Evolutionary conservation across 179 eudicot species (phyloP), one percentile per base, ranked within the genome.

Genomic region (Spinacia oleracea): DNA sequence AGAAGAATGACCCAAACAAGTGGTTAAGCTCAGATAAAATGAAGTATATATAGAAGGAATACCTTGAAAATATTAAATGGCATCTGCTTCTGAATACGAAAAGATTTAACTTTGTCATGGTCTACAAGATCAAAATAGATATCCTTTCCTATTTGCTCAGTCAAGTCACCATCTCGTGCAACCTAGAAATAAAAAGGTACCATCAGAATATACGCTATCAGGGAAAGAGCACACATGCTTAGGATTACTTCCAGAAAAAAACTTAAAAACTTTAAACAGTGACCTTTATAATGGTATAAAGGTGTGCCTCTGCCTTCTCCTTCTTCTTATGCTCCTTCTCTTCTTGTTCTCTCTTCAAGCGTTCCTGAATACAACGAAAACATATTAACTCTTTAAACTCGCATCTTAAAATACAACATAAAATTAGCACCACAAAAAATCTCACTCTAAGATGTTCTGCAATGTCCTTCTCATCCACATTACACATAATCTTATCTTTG

Each of bases 41-140:
- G 4, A 43, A 76, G 43, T 25, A 70, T 23, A 46, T 25, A 59
- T 74, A 43, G 70, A 77, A 69, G 31, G 14, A 45, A 38, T 78
- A 91, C 98, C 97, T 93, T 90, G 86, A 93, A 93, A 78, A 82
- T 82, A 78, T 85, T 90, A 55, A 93, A 93, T 42, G 91, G 85
- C 88, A 84, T 87, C 78, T 87, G 91, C 87, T 93, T 93, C 86
- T 88, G 97, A 74, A 93, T 88, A 62, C 94, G 90, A 48, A 93
- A 91, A 76, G 92, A 84, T 78, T 84, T 85, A 75, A 92, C 94
- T 87, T 89, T 93, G 78, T 93, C 94, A 84, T 90, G 97, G 86
- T 93, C 94, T 58, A 91, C 97, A 70, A 93, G 92, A 84, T 93
- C 98, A 85, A 93, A 93, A 75, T 90, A 89, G 58, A 92, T 88